Base-by-base conservation (phyloP, 192 early-diverging fungal species). In the Entrophospora sp. region DNA sequence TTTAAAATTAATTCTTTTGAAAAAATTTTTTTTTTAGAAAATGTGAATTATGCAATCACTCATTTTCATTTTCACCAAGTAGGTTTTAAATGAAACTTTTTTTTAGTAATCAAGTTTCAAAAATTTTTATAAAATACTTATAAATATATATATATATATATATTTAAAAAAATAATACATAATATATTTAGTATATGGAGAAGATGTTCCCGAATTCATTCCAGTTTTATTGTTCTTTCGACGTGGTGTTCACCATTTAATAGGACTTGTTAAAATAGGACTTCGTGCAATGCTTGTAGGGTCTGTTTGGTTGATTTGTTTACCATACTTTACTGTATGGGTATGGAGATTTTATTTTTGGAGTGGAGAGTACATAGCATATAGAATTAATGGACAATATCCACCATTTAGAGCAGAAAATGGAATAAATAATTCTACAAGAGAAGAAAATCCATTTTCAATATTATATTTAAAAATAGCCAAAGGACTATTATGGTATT, bases 41-140 rank as follows among this genome's bases (percentile, higher is more conserved):
- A 66, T 97, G 95, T 77, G 95, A 97, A 70, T 83, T 97, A 5
- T 97, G 95, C 74, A 87, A 89, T 38, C 79, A 95, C 75, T 75
- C 81, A 22, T 97, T 89, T 71, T 73, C 76, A 27, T 97, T 97
- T 64, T 86, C 91, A 14, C 89, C 91, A 25, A 82, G 86, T 87
- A 83, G 62, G 82, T 72, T 9, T 35, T 35, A 35, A n/a, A n/a
- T n/a, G n/a, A 14, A 14, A 9, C 14, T 40, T 40, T 40, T 40
- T 6, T 6, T 6, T 14, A 40, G 6, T 40, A 40, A 40, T 40
- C 38, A 40, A 40, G 38, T 40, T 40, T 6, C n/a, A n/a, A n/a
- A n/a, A n/a, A n/a, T 20, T 56, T 20, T 35, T 35, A 35, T 34
- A 40, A 7, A 60, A 60, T 14, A 7, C 22, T 42, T 28, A 14